Percentiles rank a stretch among this genome's conserved stretches.
Evolutionary conservation across 2,329 filamentous ascomycete species (phyloP).

Genomic region (Arthrobotrys iridis): DNA sequence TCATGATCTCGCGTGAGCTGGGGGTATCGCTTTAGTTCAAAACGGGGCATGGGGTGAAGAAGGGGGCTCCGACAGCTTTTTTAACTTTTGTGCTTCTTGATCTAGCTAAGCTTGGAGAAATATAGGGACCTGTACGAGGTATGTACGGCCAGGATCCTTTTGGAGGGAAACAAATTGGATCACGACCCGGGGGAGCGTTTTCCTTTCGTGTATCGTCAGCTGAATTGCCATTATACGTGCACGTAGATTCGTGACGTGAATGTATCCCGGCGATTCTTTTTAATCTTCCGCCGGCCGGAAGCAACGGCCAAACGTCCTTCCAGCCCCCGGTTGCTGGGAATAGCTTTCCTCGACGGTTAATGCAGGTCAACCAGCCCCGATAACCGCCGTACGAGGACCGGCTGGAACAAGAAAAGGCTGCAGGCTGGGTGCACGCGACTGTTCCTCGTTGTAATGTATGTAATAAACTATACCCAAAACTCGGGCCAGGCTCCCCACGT

Average conservation of each 20-base stretch:
- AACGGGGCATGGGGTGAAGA: slow-evolving; percentile 2
- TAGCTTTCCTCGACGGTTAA: not conserved
- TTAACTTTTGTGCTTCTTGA: slow-evolving; percentile 11
- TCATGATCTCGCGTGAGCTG: slow-evolving; percentile 13
- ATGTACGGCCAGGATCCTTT: slow-evolving; percentile 27
- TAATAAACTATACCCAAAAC: slow-evolving; percentile 19
- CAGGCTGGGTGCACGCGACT: slow-evolving; percentile 36
- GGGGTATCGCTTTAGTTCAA: slow-evolving; percentile 3
- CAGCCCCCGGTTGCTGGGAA: slow-evolving; percentile 23
- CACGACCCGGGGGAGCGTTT: not conserved
- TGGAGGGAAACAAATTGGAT: slow-evolving; percentile 16
- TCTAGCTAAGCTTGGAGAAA: slow-evolving; percentile 17
- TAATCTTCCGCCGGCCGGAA: slow-evolving; percentile 48
- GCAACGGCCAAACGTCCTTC: slow-evolving; percentile 32
- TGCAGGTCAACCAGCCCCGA: slow-evolving; percentile 13
- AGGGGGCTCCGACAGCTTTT: slow-evolving; percentile 17
- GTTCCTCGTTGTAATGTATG: slow-evolving; percentile 3
- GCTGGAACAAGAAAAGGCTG: not conserved
- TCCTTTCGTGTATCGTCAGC: slow-evolving; percentile 5
- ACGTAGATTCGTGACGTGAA: not conserved
- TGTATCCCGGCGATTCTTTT: not conserved
- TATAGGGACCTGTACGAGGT: no score
- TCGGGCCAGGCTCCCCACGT: slow-evolving; percentile 38
- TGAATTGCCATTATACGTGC: not conserved
- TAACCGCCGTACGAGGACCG: slow-evolving; percentile 40